Conservation (phyloP, 2,329 filamentous ascomycete species). For the Orbilia ellipsospora region DNA sequence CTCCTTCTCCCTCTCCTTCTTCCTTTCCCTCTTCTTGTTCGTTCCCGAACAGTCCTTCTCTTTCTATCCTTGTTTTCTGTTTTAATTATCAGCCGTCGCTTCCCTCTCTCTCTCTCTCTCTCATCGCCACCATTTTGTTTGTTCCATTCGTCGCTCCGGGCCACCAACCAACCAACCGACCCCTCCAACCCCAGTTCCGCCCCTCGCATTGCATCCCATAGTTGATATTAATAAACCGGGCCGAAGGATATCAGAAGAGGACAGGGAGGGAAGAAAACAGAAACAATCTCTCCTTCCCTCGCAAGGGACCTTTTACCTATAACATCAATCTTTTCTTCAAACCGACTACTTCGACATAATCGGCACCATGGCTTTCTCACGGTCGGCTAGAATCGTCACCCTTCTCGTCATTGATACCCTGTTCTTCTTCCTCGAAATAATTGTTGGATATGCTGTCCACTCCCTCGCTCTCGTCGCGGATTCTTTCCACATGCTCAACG, state of each 20-base stretch:
- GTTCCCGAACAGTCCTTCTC: background rate
- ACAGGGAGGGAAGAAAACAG: too few relatives aligned
- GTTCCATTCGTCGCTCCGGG: too few relatives aligned
- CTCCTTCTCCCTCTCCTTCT: background rate
- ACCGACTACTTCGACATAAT: conserved; percentile 15
- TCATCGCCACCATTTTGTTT: background rate
- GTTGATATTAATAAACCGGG: too few relatives aligned
- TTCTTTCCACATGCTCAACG: conserved; percentile 99
- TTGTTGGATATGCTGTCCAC: conserved; percentile 84
- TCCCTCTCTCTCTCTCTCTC: background rate
- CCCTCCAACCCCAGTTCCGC: too few relatives aligned
- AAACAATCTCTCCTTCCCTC: too few relatives aligned
- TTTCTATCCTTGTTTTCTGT: conserved; percentile 14
- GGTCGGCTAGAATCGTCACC: conserved; percentile 89
- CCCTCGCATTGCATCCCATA: too few relatives aligned
- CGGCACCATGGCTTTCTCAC: conserved; percentile 81
- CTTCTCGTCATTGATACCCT: conserved; percentile 88
- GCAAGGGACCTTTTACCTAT: too few relatives aligned
- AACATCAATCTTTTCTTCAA: too few relatives aligned
- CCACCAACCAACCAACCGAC: too few relatives aligned
- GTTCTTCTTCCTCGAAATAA: conserved; percentile 91
- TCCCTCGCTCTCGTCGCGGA: conserved; percentile 95
- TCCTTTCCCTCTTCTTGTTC: background rate
- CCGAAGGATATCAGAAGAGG: too few relatives aligned
- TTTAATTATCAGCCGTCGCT: background rate